Percentiles rank a stretch among this genome's conserved stretches.
Evolutionary conservation across 768 basidiomycete genomes (phyloP).

Genomic region (Kwoniella dendrophila): DNA sequence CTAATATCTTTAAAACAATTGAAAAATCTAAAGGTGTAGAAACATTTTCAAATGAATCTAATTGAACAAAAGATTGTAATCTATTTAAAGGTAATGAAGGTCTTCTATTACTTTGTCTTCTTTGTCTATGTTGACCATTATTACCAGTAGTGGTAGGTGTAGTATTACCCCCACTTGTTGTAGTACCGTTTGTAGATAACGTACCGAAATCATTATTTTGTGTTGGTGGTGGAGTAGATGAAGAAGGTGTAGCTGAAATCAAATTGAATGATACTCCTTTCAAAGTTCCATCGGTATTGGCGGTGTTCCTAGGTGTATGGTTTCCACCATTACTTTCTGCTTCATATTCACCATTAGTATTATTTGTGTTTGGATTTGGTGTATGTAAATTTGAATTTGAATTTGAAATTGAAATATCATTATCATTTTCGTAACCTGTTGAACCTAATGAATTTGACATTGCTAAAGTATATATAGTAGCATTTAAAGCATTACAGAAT

Average conservation of each 20-base stretch:
- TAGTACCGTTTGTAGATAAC: not conserved
- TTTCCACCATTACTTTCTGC: conserved; percentile 3
- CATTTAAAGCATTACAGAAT: conserved; percentile 77
- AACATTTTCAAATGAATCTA: conserved; percentile 49
- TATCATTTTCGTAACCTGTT: conserved; percentile 54
- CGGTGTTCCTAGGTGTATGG: too few species aligned
- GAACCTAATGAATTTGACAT: conserved; percentile 68
- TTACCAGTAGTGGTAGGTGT: conserved; percentile 15
- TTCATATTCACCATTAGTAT: not conserved
- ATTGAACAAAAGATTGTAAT: conserved; percentile 28
- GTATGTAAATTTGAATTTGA: not conserved
- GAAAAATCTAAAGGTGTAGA: conserved; percentile 76
- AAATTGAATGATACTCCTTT: conserved; percentile 49
- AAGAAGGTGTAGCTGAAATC: conserved; percentile 36
- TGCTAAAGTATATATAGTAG: conserved; percentile 76
- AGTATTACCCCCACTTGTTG: conserved; percentile 19
- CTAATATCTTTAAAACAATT: conserved; percentile 69
- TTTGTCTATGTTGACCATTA: not conserved
- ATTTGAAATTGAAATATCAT: not conserved
- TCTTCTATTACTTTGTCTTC: conserved; percentile 23
- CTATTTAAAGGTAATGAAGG: conserved; percentile 51
- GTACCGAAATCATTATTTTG: not conserved
- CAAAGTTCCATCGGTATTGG: too few species aligned
- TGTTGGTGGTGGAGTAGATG: too few species aligned
- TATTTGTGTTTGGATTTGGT: not conserved